These are phyloP conservation scores for Chlamydomonas asymmetrica DNA, from an alignment of 139 green algal species.

Conservation along the genomic window DNA sequence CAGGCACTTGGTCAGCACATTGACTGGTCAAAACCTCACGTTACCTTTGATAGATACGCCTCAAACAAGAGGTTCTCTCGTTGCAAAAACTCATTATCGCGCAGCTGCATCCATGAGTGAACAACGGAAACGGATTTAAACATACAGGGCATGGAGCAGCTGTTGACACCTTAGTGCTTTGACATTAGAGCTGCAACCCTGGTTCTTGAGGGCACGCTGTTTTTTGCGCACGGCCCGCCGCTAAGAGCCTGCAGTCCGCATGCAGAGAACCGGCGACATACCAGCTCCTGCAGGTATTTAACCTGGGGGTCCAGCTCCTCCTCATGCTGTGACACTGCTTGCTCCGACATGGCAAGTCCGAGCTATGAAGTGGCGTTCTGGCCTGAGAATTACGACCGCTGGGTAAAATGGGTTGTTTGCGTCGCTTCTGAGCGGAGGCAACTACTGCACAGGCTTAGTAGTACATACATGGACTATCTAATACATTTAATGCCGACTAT, in stretches of 20 bases:
- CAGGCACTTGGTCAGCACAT: neutral
- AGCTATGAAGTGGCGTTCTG: too few relatives aligned
- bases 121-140: neutral
- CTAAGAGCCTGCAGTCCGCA: neutral
- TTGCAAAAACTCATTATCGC: conserved; percentile 61
- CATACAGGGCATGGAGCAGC: neutral
- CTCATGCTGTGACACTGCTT: neutral
- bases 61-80: conserved; percentile 58
- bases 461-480: too few relatives aligned
- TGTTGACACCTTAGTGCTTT: neutral
- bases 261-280: neutral
- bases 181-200: neutral
- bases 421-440: too few relatives aligned
- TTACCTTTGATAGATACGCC: conserved; percentile 51
- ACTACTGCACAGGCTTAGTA: too few relatives aligned
- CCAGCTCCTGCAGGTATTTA: conserved; percentile 40
- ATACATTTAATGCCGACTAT: too few relatives aligned
- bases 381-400: too few relatives aligned
- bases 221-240: neutral
- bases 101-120: conserved; percentile 32
- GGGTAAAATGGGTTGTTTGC: too few relatives aligned
- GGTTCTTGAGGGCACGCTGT: neutral
- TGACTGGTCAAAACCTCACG: neutral
- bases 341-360: conserved; percentile 8
- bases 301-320: conserved; percentile 33